Percentiles rank a stretch among this genome's conserved stretches.
Conservation (phyloP, 2,329 filamentous ascomycete species). For the Colletotrichum sp. region DNA sequence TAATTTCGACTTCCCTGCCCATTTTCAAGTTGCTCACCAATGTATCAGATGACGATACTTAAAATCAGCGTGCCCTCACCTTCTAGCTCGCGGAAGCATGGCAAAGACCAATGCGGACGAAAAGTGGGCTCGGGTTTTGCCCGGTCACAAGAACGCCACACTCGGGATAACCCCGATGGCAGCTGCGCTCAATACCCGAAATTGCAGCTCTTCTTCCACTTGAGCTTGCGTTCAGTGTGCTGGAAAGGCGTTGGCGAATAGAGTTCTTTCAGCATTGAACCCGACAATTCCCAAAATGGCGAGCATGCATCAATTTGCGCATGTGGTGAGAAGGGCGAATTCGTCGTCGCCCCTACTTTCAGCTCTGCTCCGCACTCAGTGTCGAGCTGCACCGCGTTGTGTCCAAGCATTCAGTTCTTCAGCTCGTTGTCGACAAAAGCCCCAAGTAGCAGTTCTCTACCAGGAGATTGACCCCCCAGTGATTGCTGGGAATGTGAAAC, state of each 20-base stretch:
- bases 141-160: not conserved
- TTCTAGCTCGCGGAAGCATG: not conserved
- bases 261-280: not conserved
- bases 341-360: not conserved
- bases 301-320: not conserved
- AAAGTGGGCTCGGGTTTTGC: not conserved
- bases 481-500: not conserved
- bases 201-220: not conserved
- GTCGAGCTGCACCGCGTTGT: not conserved
- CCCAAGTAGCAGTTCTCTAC: not conserved
- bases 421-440: not conserved
- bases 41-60: not conserved
- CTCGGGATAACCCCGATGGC: not conserved
- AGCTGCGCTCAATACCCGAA: not conserved
- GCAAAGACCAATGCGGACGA: not conserved
- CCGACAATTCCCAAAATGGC: not conserved
- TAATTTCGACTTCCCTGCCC: no score
- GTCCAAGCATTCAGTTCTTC: not conserved
- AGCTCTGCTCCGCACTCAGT: not conserved
- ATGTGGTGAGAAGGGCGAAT: not conserved
- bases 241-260: not conserved
- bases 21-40: not conserved
- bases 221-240: not conserved
- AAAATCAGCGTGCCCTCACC: not conserved
- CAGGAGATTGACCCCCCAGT: not conserved